phyloP scores from a whole-genome alignment of 371 early-diverging fungal genomes.

The Mortierella sp. region DNA sequence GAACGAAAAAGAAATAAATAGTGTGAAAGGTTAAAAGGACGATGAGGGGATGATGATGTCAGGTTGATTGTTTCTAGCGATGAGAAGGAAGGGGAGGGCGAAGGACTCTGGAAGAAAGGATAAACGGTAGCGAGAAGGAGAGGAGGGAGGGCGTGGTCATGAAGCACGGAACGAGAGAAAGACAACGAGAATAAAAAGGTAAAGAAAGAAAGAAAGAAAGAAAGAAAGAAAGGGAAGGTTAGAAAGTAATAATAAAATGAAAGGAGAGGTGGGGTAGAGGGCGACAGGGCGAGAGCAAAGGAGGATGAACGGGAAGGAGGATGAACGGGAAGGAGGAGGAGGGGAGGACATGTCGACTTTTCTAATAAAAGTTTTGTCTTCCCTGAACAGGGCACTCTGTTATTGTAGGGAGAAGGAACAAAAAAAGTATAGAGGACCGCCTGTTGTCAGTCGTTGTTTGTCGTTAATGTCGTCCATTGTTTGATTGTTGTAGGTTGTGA shows the following conservation, averaged over 20 bases:
- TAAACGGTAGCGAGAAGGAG: conserved; percentile 1
- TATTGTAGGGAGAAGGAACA: too few species aligned
- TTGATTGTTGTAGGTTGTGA: too few species aligned
- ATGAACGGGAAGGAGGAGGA: neutral
- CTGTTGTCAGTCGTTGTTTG: too few species aligned
- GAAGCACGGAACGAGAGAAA: neutral
- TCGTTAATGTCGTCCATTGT: too few species aligned
- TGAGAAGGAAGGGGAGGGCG: neutral
- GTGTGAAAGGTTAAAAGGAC: neutral
- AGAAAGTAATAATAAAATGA: neutral
- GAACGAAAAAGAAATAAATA: neutral
- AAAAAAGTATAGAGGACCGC: too few species aligned
- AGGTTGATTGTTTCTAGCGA: too few species aligned
- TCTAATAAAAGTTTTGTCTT: too few species aligned
- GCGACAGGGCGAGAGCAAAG: neutral
- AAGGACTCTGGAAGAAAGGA: neutral
- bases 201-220: neutral
- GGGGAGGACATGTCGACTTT: neutral
- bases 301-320: neutral
- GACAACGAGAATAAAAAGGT: neutral
- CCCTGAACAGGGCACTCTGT: too few species aligned
- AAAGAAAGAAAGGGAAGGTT: neutral
- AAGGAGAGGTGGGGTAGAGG: too few species aligned
- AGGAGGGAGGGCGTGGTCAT: conserved; percentile 8
- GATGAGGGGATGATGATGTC: neutral